Evolutionary conservation across 2,329 filamentous ascomycete genomes (phyloP), one percentile per base, ranked within the genome.

Genomic region (Graphium sp.): DNA sequence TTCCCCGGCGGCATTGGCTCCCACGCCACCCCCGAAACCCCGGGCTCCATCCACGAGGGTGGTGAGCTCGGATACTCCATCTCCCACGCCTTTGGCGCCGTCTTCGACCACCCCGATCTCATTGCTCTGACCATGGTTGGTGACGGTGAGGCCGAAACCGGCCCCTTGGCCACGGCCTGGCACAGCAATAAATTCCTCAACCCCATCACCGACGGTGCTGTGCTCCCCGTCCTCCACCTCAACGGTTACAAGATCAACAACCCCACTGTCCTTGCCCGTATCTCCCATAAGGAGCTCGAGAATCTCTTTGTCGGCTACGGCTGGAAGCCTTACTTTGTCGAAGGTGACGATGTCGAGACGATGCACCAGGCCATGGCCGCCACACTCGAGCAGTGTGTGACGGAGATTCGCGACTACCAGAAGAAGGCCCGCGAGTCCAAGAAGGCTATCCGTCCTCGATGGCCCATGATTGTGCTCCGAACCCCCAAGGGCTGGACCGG

Each of bases 221-320:
- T 85, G 6, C 60, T 85, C 2, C 79, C 79, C 0, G 71, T 85
- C 5, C 61, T 85, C 8, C 77, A 85, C 47, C 59, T 85, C 19
- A 85, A 85, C 41, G 79, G 79, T 26, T 85, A 84, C 62, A 85
- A 85, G 59, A 84, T 84, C 57, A 80, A 81, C 57, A 81, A 82
- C 49, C 76, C 76, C 7, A 84, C 73, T 5, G 45, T 85, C 1
- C 63, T 84, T 11, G 71, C 78, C 10, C 70, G 79, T 38, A 75
- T 85, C 43, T 67, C 68, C 24, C 76, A 83, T 46, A 67, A 77
- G 35, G 79, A 85, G 50, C 59, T 85, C 5, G 63, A 71, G 39
- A 55, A 62, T 15, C 58, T 85, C 12, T 78, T 85, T 49, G 37
- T 66, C 23, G 79, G 79, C 18, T 84, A 83, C 41, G 79, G 79